Percentiles rank a stretch among this genome's conserved stretches.
phyloP scores from a whole-genome alignment of 768 basidiomycete species.

The Heimioporus sp. region DNA sequence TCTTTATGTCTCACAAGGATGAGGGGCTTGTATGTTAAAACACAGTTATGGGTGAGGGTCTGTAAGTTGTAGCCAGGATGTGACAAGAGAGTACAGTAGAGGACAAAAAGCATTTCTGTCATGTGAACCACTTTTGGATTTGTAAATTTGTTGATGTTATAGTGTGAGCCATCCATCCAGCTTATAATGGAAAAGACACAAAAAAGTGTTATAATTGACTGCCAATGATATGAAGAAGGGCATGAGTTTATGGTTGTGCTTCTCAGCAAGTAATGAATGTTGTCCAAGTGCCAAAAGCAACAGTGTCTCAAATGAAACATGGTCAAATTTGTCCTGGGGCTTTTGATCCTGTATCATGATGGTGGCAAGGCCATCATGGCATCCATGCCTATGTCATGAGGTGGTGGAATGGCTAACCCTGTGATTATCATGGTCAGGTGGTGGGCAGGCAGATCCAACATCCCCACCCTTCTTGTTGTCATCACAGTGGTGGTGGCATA shows the following conservation, averaged over 20 bases:
- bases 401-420: no score
- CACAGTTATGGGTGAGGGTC: slow-evolving; percentile 67
- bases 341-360: slow-evolving; percentile 44
- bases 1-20: slow-evolving; percentile 54
- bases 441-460: no score
- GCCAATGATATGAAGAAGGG: slow-evolving; percentile 69
- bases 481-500: no score
- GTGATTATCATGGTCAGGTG: no score
- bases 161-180: slow-evolving; percentile 78
- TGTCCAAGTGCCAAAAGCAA: slow-evolving; percentile 70
- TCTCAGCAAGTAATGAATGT: slow-evolving; percentile 71
- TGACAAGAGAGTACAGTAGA: slow-evolving; percentile 75
- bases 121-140: slow-evolving; percentile 89
- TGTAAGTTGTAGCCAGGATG: slow-evolving; percentile 84
- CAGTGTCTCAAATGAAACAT: slow-evolving; percentile 75
- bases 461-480: no score
- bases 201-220: slow-evolving; percentile 23
- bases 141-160: slow-evolving; percentile 82
- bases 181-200: slow-evolving; percentile 55
- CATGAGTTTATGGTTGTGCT: slow-evolving; percentile 82
- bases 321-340: slow-evolving; percentile 62
- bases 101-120: slow-evolving; percentile 56
- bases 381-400: no score
- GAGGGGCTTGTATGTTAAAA: slow-evolving; percentile 79
- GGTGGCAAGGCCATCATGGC: no score